Evolutionary conservation across 768 basidiomycete genomes (phyloP), one percentile per base, ranked within the genome.

Genomic region (Cyathus striatus): DNA sequence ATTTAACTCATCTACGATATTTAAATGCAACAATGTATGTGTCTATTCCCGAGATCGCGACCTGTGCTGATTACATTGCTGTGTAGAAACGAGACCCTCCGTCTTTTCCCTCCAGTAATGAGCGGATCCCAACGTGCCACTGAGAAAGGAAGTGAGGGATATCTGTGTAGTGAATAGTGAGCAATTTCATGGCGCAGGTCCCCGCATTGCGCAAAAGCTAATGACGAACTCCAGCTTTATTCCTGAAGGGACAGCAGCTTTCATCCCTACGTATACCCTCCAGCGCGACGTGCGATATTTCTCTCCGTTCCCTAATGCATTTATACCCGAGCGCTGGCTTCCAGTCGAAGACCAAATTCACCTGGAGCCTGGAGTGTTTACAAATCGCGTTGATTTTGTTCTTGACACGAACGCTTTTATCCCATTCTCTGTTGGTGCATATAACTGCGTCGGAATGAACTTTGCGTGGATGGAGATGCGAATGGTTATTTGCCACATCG

Each of bases 281-380:
- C 75, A 76, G 43, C 68, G 75, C 13, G 65, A 73, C 49, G 61
- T 69, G 14, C 62, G 66, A 1, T 55, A 75, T 54, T 78, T 78
- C 50, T 68, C 68, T 0, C 70, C 71, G 1, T 51, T 61, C 36
- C 72, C 76, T 3, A 58, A 72, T 21, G 20, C 50, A 5, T 77
- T 77, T 59, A 51, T 69, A 48, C 68, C 69, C 3, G 68, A 69
- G 40, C 57, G 69, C 9, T 70, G 67, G 67, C 51, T 68, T 2
- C 42, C 58, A 6, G 23, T 17, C 6, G 45, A 58, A 1, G 39
- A 55, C 38, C 56, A 48, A 43, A 34, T 44, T 14, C 7, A 30
- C 17, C 51, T 67, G 6, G 64, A 65, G 44, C 66, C 67, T n/a
- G 52, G 44, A 13, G 44, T 64, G 6, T 69, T 66, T 57, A 51